Conservation (phyloP, 345 rosid genomes). For the Raphanus raphanistrum region DNA sequence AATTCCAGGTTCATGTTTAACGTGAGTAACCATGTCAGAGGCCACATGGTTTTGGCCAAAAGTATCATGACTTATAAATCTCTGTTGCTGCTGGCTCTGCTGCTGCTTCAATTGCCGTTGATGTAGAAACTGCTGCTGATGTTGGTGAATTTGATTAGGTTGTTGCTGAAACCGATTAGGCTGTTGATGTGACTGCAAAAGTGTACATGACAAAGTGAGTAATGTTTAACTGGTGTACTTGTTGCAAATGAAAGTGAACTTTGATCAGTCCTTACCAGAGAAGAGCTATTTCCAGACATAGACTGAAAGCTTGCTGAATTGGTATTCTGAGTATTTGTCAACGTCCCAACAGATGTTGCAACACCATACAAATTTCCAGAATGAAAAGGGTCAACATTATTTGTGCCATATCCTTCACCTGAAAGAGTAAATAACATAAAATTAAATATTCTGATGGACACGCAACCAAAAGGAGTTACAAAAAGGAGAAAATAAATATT, state of each 20-base stretch:
- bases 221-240: slow-evolving; percentile 48
- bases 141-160: slow-evolving; percentile 49
- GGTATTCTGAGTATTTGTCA: slow-evolving; percentile 61
- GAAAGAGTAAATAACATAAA: slow-evolving; percentile 26
- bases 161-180: slow-evolving; percentile 66
- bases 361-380: slow-evolving; percentile 66
- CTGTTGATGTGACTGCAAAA: slow-evolving; percentile 67
- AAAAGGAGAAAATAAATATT: slow-evolving; percentile 9
- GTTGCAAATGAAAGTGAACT: slow-evolving; percentile 50
- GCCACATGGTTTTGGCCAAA: slow-evolving; percentile 57
- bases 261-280: slow-evolving; percentile 55
- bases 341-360: slow-evolving; percentile 59
- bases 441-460: neutral
- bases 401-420: slow-evolving; percentile 84
- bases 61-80: slow-evolving; percentile 49
- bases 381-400: slow-evolving; percentile 59
- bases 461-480: neutral
- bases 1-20: slow-evolving; percentile 75
- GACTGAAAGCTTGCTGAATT: slow-evolving; percentile 59
- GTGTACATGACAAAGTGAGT: slow-evolving; percentile 46
- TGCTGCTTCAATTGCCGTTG: slow-evolving; percentile 58
- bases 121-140: slow-evolving; percentile 48
- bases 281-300: slow-evolving; percentile 51
- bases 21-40: slow-evolving; percentile 56
- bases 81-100: slow-evolving; percentile 69